phyloP scores from a whole-genome alignment of 2,329 filamentous ascomycete species.

The Pseudodiploospora longispora region DNA sequence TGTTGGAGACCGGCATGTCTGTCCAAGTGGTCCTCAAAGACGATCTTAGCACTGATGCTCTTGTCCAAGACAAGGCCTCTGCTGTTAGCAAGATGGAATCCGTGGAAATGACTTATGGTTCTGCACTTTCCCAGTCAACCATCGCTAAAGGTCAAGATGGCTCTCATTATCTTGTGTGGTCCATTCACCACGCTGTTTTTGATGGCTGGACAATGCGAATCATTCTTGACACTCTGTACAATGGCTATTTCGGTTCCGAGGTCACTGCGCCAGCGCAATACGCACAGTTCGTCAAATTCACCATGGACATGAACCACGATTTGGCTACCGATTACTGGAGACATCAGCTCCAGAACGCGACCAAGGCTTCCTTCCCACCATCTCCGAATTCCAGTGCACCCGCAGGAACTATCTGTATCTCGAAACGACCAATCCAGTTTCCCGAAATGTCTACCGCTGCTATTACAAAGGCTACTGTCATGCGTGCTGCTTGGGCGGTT shows the following conservation, averaged over 20 bases:
- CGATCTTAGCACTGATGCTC: slow-evolving; percentile 3
- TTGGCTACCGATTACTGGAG: slow-evolving; percentile 5
- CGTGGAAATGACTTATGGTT: slow-evolving; percentile 5
- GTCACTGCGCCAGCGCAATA: neutral
- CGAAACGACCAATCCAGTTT: too few relatives aligned
- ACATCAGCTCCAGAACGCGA: slow-evolving; percentile 2
- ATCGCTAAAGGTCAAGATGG: slow-evolving; percentile 2
- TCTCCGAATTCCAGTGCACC: neutral
- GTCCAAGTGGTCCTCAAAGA: slow-evolving; percentile 9
- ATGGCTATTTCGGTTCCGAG: neutral
- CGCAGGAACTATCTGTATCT: too few relatives aligned
- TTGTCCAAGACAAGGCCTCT: neutral
- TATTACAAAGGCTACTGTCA: slow-evolving; percentile 2
- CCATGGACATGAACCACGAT: slow-evolving; percentile 1
- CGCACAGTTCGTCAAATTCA: slow-evolving; percentile 6
- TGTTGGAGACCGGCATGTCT: slow-evolving; percentile 5
- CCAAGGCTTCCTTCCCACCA: slow-evolving; percentile 4
- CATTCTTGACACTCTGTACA: slow-evolving; percentile 4
- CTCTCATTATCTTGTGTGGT: slow-evolving; percentile 9
- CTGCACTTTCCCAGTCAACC: slow-evolving; percentile 4
- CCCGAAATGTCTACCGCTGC: neutral
- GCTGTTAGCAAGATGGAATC: neutral
- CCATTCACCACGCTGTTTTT: slow-evolving; percentile 13
- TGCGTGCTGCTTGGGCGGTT: slow-evolving; percentile 6
- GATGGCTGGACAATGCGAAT: slow-evolving; percentile 12